A percentile compares a stretch with the other conserved stretches of the same genome.
phyloP scores from a whole-genome alignment of 257 asterid species.

The Ocimum tenuiflorum region DNA sequence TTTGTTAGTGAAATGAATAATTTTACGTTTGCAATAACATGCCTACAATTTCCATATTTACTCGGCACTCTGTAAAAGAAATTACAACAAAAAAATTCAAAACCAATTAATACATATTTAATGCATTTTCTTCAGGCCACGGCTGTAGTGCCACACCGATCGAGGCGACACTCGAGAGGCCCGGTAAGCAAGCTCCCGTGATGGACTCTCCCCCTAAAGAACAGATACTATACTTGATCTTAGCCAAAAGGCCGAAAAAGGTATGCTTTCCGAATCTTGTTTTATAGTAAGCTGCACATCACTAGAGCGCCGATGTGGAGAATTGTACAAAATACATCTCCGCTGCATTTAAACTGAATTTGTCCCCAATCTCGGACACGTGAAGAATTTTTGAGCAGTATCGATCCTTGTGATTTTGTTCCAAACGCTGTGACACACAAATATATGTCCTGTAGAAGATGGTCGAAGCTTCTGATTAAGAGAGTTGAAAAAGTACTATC shows the following conservation, averaged over 20 bases:
- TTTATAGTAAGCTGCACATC: not conserved
- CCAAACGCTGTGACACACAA: too few species aligned
- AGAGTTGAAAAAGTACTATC: too few species aligned
- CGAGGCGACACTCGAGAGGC: conserved; percentile 10
- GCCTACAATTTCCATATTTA: not conserved
- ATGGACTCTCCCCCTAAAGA: conserved; percentile 13
- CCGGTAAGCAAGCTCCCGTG: conserved; percentile 12
- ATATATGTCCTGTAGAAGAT: too few species aligned
- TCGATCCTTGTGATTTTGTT: too few species aligned
- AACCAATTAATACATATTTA: too few species aligned
- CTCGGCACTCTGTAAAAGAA: not conserved
- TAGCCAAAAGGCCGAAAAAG: conserved; percentile 95
- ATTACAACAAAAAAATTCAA: too few species aligned
- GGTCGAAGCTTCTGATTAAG: too few species aligned
- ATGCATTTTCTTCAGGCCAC: conserved; percentile 10
- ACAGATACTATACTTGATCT: conserved; percentile 82
- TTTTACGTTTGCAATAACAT: not conserved
- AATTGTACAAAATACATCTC: not conserved
- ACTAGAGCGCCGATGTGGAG: not conserved
- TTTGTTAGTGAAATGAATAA: not conserved
- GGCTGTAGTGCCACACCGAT: conserved; percentile 19
- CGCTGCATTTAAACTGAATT: not conserved
- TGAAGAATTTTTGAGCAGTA: too few species aligned
- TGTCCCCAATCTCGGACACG: too few species aligned
- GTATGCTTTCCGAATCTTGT: conserved; percentile 23